These are phyloP conservation scores for Zalerion maritima DNA, from an alignment of 495 filamentous ascomycete genomes.

Conservation along the genomic window DNA sequence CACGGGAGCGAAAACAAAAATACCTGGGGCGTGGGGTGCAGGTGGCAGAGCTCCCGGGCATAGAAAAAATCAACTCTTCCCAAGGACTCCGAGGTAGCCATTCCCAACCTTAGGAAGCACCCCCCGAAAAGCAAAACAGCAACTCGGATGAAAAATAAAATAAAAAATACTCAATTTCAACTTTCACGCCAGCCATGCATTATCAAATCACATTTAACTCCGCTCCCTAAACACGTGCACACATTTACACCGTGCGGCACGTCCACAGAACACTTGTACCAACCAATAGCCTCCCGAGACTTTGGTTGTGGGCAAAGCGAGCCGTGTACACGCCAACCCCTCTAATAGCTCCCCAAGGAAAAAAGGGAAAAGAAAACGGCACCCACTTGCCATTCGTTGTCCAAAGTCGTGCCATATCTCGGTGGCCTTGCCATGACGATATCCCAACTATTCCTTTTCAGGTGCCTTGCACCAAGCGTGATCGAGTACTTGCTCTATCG, in stretches of 20 bases:
- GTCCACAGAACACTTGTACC: conserved; percentile 3
- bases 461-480: conserved; percentile 59
- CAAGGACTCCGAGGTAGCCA: conserved; percentile 1
- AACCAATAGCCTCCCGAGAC: conserved; percentile 4
- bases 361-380: conserved; percentile 1
- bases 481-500: conserved; percentile 69
- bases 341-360: no score
- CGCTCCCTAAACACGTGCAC: conserved; percentile 7
- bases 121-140: not conserved
- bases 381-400: conserved; percentile 4
- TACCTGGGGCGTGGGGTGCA: conserved; percentile 1
- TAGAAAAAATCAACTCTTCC: not conserved
- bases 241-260: conserved; percentile 5
- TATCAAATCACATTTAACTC: conserved; percentile 6
- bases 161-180: not conserved
- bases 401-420: conserved; percentile 3
- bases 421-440: conserved; percentile 2
- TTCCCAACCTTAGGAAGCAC: not conserved
- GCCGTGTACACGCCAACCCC: conserved; percentile 2
- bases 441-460: conserved; percentile 2
- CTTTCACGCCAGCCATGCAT: conserved; percentile 8
- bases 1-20: no score
- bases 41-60: not conserved
- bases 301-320: no score
- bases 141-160: conserved; percentile 1